Conservation (phyloP, 2,329 filamentous ascomycete genomes). For the Pezicula carpinea region DNA sequence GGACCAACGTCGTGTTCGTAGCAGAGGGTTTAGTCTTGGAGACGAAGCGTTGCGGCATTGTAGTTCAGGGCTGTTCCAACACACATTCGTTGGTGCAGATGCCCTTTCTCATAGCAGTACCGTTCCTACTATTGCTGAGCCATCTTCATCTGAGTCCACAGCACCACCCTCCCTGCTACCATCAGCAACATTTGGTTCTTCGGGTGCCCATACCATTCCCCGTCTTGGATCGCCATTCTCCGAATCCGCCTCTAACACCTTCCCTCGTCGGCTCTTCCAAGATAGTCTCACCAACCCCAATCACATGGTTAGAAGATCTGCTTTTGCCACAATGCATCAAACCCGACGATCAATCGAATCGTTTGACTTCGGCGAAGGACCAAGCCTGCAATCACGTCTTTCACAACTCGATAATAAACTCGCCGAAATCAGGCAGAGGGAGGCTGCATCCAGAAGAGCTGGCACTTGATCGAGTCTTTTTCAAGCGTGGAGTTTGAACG, state of each 20-base stretch:
- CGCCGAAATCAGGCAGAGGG: constrained; percentile 23
- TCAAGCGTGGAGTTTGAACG: not conserved
- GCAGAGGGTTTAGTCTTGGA: constrained; percentile 28
- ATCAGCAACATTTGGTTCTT: constrained; percentile 27
- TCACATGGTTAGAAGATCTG: constrained; percentile 34
- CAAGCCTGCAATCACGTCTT: constrained; percentile 22
- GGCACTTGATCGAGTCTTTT: not conserved
- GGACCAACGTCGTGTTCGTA: constrained; percentile 25
- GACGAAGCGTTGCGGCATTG: constrained; percentile 22
- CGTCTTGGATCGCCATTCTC: constrained; percentile 58
- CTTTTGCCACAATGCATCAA: constrained; percentile 55
- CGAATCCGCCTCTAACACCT: constrained; percentile 47
- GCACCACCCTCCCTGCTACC: constrained; percentile 27
- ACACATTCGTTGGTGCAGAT: constrained; percentile 3
- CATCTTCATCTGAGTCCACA: not conserved
- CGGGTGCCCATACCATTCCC: constrained; percentile 16
- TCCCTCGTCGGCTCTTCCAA: constrained; percentile 52
- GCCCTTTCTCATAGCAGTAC: not conserved
- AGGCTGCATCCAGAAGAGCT: constrained; percentile 8
- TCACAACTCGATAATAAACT: constrained; percentile 22
- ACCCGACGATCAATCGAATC: constrained; percentile 29
- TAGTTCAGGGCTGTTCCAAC: constrained; percentile 17
- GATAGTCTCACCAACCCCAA: constrained; percentile 17
- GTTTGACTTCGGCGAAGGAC: constrained; percentile 24
- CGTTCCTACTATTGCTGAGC: not conserved